phyloP scores from a whole-genome alignment of 345 rosid species.

The Lenwebbia sp. region DNA sequence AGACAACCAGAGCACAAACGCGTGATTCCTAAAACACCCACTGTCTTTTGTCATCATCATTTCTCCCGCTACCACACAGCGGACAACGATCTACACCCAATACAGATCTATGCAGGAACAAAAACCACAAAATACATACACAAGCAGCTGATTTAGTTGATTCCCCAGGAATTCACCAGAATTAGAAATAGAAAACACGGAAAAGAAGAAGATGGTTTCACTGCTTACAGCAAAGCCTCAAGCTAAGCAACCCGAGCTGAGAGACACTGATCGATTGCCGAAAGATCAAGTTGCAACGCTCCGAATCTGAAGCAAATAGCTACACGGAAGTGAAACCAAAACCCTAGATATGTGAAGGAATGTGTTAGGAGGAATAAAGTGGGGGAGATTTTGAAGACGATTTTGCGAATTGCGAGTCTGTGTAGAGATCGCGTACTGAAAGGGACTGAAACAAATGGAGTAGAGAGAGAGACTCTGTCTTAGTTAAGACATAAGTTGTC shows the following conservation, averaged over 20 bases:
- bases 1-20: not conserved
- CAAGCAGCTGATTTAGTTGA: not conserved
- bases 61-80: not conserved
- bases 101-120: not conserved
- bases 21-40: not conserved
- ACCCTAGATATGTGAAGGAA: not conserved
- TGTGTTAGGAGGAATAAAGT: not conserved
- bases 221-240: not conserved
- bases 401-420: not conserved
- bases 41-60: not conserved
- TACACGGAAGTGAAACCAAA: not conserved
- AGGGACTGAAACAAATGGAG: constrained; percentile 1
- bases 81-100: not conserved
- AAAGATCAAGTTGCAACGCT: not conserved
- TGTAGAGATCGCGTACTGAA: constrained; percentile 7
- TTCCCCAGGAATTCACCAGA: not conserved
- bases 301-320: not conserved
- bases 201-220: not conserved
- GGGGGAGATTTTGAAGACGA: not conserved
- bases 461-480: not conserved
- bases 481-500: constrained; percentile 4
- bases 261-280: not conserved
- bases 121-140: not conserved
- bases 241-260: not conserved
- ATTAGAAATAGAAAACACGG: not conserved